Conservation (phyloP, 2,329 filamentous ascomycete genomes). For the Emergomyces africanus region DNA sequence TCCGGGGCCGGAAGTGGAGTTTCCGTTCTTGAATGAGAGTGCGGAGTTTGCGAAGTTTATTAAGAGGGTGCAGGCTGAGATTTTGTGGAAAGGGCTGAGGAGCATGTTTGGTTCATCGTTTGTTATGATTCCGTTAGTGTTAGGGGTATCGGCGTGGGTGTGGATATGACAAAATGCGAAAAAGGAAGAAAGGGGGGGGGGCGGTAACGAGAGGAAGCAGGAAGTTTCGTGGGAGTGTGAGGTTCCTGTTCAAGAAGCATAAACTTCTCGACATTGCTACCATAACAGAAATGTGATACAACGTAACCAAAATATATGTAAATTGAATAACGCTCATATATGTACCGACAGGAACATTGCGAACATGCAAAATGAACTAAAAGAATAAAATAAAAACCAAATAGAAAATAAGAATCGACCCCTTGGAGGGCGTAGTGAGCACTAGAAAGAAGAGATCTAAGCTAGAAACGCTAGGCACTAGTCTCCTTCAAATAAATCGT, state of each 20-base stretch:
- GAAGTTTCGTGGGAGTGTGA: background rate
- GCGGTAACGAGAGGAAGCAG: too few species aligned
- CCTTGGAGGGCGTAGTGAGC: background rate
- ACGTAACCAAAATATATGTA: background rate
- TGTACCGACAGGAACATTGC: background rate
- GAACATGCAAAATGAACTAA: background rate
- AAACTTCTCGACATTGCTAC: background rate
- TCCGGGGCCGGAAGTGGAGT: constrained; percentile 3
- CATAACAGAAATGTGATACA: background rate
- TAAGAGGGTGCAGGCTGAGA: background rate
- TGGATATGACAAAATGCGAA: background rate
- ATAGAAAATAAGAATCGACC: background rate
- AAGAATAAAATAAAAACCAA: background rate
- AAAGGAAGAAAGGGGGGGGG: background rate
- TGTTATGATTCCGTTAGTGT: background rate
- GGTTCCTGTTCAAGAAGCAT: background rate
- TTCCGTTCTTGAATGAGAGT: constrained; percentile 5
- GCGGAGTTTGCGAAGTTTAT: background rate
- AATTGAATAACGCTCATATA: background rate
- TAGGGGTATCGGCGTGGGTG: background rate
- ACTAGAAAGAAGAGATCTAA: too few species aligned
- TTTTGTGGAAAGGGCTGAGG: background rate
- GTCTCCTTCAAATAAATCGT: background rate
- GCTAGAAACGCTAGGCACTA: background rate
- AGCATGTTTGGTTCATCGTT: background rate